Evolutionary conservation across 352 stramenopile genomes (phyloP), one percentile per base, ranked within the genome.

Genomic region (Poterioochromonas sp.): DNA sequence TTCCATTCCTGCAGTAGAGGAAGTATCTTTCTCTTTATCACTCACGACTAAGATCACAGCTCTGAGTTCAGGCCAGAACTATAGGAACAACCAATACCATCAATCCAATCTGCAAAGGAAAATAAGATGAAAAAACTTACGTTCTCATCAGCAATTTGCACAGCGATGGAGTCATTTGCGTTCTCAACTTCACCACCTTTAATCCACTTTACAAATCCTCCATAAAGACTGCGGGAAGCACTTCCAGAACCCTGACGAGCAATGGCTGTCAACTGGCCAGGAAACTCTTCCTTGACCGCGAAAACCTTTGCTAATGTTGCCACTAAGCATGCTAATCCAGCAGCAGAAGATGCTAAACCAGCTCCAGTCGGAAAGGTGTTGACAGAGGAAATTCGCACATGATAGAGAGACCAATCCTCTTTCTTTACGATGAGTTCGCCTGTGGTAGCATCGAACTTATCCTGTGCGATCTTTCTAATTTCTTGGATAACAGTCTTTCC

Each of bases 331-430:
- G 92, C 91, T 76, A 98, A 98, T n/a, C 96, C 96, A 0, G 96
- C 94, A 1, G 96, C 96, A 41, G 92, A 98, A 12, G 92, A 98
- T 65, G 96, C 96, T 51, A 99, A 89, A 20, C 96, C 96, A 0
- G 95, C 94, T 3, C 94, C 94, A 1, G 95, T 99, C 1, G 96
- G 96, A 83, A 99, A 99, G 79, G 91, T 98, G 83, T 99, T 99
- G 77, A 92, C 90, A 40, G 89, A 96, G 8, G 93, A 90, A 58
- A 99, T 95, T 79, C 96, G 92, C 47, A 98, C 82, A 32, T 92
- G 79, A 76, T 84, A 90, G 40, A 77, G 39, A 26, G 84, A 79
- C 88, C 87, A 92, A 76, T 90, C 88, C 32, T 79, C 79, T 34
- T 86, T 85, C 20, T 79, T 78, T 2, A 89, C 82, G 32, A 88